Evolutionary conservation across 23 red algal species (phyloP).

Genomic region (Gracilariopsis chorda): DNA sequence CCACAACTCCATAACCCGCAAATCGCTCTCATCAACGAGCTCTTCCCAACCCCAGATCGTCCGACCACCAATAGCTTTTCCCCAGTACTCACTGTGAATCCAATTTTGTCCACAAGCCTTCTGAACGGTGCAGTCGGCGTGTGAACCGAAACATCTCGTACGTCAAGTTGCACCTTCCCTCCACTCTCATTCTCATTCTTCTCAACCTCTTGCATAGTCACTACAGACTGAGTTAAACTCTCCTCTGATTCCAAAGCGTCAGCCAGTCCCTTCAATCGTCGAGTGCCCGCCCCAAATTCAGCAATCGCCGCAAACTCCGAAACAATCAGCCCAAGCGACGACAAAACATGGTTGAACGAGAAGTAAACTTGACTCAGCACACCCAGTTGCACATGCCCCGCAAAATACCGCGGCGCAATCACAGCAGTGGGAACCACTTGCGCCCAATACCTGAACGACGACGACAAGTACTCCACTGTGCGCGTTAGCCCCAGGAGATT

Average conservation of each 20-base stretch:
- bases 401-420: conserved; percentile 80
- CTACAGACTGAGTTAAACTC: not conserved
- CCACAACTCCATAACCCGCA: conserved; percentile 87
- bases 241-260: conserved; percentile 44
- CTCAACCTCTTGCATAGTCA: too few species aligned
- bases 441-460: conserved; percentile 79
- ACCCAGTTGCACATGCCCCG: conserved; percentile 75
- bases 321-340: conserved; percentile 82
- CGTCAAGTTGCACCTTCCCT: not conserved
- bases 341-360: conserved; percentile 91
- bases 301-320: conserved; percentile 78
- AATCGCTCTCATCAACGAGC: conserved; percentile 87
- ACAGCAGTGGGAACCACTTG: conserved; percentile 79
- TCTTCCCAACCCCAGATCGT: conserved; percentile 91
- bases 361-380: conserved; percentile 91
- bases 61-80: conserved; percentile 83
- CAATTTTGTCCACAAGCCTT: conserved; percentile 51
- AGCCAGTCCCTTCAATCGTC: conserved; percentile 70
- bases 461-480: conserved; percentile 74
- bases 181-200: not conserved
- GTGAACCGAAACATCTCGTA: conserved; percentile 27
- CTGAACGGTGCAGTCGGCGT: conserved; percentile 46
- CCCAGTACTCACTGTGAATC: conserved; percentile 20
- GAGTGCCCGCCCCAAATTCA: conserved; percentile 86
- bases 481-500: conserved; percentile 66